Conservation (phyloP, 805 yeast species). For the Blastobotrys attinorum region DNA sequence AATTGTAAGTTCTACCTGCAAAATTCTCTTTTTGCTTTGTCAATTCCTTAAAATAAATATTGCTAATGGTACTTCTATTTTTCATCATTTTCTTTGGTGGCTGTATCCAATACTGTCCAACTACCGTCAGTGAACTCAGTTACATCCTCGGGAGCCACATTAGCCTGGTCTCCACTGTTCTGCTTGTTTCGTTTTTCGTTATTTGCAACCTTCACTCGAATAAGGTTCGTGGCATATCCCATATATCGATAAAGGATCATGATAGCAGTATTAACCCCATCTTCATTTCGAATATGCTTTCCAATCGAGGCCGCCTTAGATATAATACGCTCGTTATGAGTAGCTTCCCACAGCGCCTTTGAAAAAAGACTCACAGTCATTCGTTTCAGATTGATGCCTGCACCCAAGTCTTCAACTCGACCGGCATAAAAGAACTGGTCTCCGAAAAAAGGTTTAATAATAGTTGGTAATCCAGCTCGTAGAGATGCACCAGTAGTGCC, state of each 20-base stretch:
- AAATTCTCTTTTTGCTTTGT: too few relatives aligned
- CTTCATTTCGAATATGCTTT: conserved; percentile 54
- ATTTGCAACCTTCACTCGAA: conserved; percentile 9
- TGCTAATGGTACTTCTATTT: too few relatives aligned
- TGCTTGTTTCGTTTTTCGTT: neutral
- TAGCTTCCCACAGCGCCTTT: conserved; percentile 61
- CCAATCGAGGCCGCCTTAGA: conserved; percentile 61
- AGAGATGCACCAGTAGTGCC: conserved; percentile 94
- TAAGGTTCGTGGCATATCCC: conserved; percentile 59
- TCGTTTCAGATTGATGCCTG: conserved; percentile 63
- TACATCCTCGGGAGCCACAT: neutral
- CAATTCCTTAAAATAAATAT: too few relatives aligned
- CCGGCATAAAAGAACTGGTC: conserved; percentile 91
- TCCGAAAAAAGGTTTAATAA: conserved; percentile 91
- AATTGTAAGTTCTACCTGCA: too few relatives aligned
- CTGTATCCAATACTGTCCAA: too few relatives aligned
- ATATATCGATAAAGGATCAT: conserved; percentile 69
- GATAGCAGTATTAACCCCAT: conserved; percentile 75
- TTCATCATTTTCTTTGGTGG: too few relatives aligned
- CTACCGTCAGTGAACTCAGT: conserved; percentile 10
- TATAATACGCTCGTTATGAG: conserved; percentile 58
- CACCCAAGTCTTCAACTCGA: conserved; percentile 83
- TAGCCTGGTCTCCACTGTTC: neutral
- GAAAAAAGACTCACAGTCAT: conserved; percentile 56
- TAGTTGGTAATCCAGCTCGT: conserved; percentile 79